Evolutionary conservation across 345 rosid species (phyloP).

Genomic region (Lenwebbia sp.): DNA sequence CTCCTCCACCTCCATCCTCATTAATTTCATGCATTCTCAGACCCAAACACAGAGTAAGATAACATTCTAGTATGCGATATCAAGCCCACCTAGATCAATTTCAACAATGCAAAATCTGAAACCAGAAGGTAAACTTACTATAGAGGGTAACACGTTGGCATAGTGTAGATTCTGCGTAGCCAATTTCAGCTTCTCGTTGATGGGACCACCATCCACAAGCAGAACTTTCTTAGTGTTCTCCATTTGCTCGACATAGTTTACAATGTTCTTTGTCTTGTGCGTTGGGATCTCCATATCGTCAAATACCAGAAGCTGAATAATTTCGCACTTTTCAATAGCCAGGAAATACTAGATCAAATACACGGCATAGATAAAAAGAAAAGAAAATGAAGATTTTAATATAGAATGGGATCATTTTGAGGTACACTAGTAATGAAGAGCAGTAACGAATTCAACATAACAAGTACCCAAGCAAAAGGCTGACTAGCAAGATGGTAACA

Average conservation of each 20-base stretch:
- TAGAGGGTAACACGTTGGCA: constrained; percentile 72
- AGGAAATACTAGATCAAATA: background rate
- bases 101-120: background rate
- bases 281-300: constrained; percentile 74
- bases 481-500: background rate
- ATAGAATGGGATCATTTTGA: background rate
- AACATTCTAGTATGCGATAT: background rate
- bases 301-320: constrained; percentile 66
- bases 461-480: background rate
- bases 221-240: constrained; percentile 77
- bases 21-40: background rate
- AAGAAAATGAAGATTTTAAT: background rate
- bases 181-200: constrained; percentile 75
- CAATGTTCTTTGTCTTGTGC: constrained; percentile 81
- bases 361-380: background rate
- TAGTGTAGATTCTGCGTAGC: constrained; percentile 91
- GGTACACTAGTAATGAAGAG: background rate
- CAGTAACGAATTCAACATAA: background rate
- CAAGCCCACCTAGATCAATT: background rate
- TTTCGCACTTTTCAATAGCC: background rate
- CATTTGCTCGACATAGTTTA: constrained; percentile 55
- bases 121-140: constrained; percentile 43
- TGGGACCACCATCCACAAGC: constrained; percentile 65
- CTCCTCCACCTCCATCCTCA: background rate
- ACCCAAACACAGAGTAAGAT: background rate